A percentile compares a stretch with the other conserved stretches of the same genome.
phyloP scores from a whole-genome alignment of 768 basidiomycete genomes.

The Hygrocybe coccinea region DNA sequence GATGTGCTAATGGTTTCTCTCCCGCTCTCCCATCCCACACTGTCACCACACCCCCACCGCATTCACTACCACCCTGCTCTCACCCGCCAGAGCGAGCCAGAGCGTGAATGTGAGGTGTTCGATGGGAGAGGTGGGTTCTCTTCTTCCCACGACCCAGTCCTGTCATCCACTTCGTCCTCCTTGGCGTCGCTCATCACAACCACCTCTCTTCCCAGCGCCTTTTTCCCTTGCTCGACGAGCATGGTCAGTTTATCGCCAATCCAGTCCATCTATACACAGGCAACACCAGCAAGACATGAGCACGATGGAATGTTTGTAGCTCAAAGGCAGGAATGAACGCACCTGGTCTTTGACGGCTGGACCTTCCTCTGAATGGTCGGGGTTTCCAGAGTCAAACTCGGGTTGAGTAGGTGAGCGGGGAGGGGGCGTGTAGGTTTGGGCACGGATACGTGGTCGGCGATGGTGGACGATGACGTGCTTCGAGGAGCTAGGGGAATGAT shows the following conservation, averaged over 20 bases:
- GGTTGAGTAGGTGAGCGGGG: conserved; percentile 31
- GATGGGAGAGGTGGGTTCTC: too few species aligned
- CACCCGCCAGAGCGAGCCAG: too few species aligned
- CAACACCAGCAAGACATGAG: background rate
- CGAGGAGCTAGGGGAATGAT: conserved; percentile 28
- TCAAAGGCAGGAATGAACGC: conserved; percentile 7
- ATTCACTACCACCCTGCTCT: too few species aligned
- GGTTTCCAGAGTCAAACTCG: conserved; percentile 40
- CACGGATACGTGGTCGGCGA: conserved; percentile 30
- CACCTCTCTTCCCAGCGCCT: conserved; percentile 67
- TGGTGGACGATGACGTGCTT: conserved; percentile 17
- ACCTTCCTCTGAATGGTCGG: conserved; percentile 25
- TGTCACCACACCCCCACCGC: too few species aligned
- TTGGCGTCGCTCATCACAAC: conserved; percentile 71
- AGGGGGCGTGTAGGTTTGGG: conserved; percentile 13
- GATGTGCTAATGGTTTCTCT: too few species aligned
- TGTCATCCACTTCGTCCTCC: conserved; percentile 77
- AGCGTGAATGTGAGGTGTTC: too few species aligned
- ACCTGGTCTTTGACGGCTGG: conserved; percentile 46
- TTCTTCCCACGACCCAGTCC: conserved; percentile 40
- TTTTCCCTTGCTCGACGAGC: conserved; percentile 76
- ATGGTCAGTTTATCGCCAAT: conserved; percentile 65
- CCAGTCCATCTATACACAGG: conserved; percentile 65
- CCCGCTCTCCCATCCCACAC: too few species aligned
- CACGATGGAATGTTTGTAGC: background rate